A percentile compares a stretch with the other conserved stretches of the same genome.
These are phyloP conservation scores for Phytophthora syringae DNA, from an alignment of 352 stramenopile species.

Conservation along the genomic window DNA sequence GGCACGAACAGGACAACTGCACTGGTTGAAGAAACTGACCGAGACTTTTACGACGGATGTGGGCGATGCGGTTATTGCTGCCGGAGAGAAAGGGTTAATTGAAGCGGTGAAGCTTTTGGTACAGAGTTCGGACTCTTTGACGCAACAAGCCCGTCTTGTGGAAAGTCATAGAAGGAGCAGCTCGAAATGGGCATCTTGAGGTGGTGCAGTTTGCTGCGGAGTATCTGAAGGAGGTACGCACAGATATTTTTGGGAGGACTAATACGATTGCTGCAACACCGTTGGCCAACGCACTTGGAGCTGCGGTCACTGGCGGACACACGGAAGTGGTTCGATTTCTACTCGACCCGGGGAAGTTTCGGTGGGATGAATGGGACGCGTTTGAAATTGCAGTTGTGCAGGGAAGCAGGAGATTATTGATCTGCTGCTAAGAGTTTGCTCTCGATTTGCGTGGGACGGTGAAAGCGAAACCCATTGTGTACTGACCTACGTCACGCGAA, in stretches of 20 bases:
- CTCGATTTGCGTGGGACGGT: background rate
- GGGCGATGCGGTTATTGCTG: background rate
- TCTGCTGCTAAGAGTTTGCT: background rate
- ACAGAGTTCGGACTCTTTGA: background rate
- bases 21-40: background rate
- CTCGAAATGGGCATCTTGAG: background rate
- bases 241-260: background rate
- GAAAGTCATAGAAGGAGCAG: background rate
- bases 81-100: background rate
- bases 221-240: background rate
- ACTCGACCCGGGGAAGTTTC: background rate
- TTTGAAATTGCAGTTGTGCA: background rate
- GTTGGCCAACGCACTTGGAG: background rate
- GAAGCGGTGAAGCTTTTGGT: background rate
- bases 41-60: background rate
- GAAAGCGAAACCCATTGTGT: background rate
- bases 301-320: background rate
- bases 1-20: background rate
- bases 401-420: background rate
- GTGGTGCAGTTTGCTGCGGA: background rate
- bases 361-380: background rate
- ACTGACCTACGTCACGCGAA: background rate
- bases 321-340: background rate
- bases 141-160: background rate
- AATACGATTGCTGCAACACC: background rate